Evolutionary conservation across 805 yeast species (phyloP).

Genomic region (Yarrowia hollandica): DNA sequence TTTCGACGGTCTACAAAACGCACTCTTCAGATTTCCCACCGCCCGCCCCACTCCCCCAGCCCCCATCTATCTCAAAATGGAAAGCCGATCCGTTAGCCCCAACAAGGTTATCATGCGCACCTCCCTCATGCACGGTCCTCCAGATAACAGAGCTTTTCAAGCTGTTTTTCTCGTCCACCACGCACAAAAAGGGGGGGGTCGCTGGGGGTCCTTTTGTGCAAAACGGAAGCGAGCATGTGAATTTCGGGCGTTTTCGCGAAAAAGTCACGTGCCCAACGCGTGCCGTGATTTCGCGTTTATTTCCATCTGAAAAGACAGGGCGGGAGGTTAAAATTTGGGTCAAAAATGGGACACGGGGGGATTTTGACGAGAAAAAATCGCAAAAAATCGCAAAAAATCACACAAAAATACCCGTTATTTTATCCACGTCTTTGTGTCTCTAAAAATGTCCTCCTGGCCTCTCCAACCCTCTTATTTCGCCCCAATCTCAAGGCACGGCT

Average conservation of each 20-base stretch:
- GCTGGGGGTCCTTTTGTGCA: conserved; percentile 28
- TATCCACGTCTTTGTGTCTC: too few species aligned
- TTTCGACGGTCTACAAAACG: too few species aligned
- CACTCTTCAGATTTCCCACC: too few species aligned
- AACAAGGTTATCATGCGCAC: conserved; percentile 17
- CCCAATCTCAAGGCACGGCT: too few species aligned
- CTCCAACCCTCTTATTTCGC: too few species aligned
- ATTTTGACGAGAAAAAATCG: too few species aligned
- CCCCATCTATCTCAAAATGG: not conserved
- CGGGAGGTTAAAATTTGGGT: conserved; percentile 25
- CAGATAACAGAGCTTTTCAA: conserved; percentile 12
- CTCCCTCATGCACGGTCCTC: not conserved
- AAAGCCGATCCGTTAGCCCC: conserved; percentile 8
- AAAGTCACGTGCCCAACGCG: not conserved
- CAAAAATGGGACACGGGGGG: too few species aligned
- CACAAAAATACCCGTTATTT: too few species aligned
- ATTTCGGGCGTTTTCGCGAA: not conserved
- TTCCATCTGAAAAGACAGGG: conserved; percentile 24
- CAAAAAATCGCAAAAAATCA: too few species aligned
- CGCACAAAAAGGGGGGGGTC: conserved; percentile 20
- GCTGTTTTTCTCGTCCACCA: conserved; percentile 1
- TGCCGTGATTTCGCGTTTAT: conserved; percentile 17
- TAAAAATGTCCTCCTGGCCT: too few species aligned
- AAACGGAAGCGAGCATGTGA: not conserved
- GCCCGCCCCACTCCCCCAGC: too few species aligned